Evolutionary conservation across 2,329 filamentous ascomycete species (phyloP), one percentile per base, ranked within the genome.

Genomic region (Sclerotinia minor): DNA sequence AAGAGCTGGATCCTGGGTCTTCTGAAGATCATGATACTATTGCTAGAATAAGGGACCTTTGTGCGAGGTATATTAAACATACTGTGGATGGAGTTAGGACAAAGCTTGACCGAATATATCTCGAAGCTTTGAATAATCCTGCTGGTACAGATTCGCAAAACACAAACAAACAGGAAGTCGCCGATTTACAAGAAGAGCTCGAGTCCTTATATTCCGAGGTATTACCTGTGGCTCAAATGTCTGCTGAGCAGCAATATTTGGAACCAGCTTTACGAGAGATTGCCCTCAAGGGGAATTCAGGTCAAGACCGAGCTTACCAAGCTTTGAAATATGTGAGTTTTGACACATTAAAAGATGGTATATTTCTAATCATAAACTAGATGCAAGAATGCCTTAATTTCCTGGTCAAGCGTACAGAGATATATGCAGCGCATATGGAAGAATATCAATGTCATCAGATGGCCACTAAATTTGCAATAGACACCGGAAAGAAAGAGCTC

Each of bases 121-220:
- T 87, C 1, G 81, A 86, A 60, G 77, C 80, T 1, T 76, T 85
- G 0, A 75, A 78, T 50, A 69, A 73, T 3, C 71, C 71, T n/a
- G 59, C 50, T 32, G 32, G 35, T 47, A 26, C 49, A 21, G 68
- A 67, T 41, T 44, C 47, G 41, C 65, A 69, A 45, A 65, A 70
- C 8, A 64, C 52, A n/a, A 67, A 73, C 17, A 60, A 49, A 11
- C 70, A 71, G 65, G 83, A 86, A 60, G 80, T 83, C 13, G 79
- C 78, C 19, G 81, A 83, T 4, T 75, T 90, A 2, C 84, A 88
- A 72, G 83, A 85, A 44, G 89, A 92, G 73, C 80, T 92, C 0
- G 87, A 91, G 71, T 90, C 88, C 5, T 80, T 92, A 3, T 89
- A 90, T 72, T 81, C 87, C 0, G 90, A 92, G 74, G 87, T 92